phyloP scores from a whole-genome alignment of 495 filamentous ascomycete species.

The Neurospora sp. region DNA sequence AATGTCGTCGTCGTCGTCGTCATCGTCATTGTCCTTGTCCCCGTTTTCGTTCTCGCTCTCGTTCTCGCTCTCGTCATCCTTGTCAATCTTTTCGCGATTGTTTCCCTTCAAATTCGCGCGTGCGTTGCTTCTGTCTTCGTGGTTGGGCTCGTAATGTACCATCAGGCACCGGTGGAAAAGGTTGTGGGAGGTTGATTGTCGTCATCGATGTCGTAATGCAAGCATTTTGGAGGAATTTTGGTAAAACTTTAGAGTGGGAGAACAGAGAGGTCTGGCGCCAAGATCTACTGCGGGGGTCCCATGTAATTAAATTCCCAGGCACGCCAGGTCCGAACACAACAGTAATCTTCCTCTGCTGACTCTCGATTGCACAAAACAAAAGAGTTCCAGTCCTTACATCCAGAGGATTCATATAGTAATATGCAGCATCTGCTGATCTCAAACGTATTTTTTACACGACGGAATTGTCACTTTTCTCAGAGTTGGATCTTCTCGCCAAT shows the following conservation, averaged over 20 bases:
- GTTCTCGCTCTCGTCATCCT: too few species aligned
- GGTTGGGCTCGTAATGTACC: not conserved
- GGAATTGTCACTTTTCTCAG: not conserved
- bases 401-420: not conserved
- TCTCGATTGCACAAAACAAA: not conserved
- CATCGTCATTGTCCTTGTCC: not conserved
- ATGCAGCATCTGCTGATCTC: not conserved
- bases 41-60: not conserved
- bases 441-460: not conserved
- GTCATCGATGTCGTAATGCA: not conserved
- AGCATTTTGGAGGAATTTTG: not conserved
- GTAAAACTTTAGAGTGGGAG: not conserved
- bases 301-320: too few species aligned
- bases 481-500: not conserved
- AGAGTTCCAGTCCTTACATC: not conserved
- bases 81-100: not conserved
- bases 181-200: not conserved
- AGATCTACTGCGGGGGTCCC: too few species aligned
- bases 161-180: not conserved
- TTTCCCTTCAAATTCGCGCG: not conserved
- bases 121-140: not conserved
- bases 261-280: too few species aligned
- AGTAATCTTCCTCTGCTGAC: too few species aligned
- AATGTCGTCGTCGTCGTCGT: not conserved
- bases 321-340: too few species aligned